Percentiles rank a stretch among this genome's conserved stretches.
These are phyloP conservation scores for Phaeosphaeriaceae sp. DNA, from an alignment of 2,329 filamentous ascomycete species.

Conservation along the genomic window DNA sequence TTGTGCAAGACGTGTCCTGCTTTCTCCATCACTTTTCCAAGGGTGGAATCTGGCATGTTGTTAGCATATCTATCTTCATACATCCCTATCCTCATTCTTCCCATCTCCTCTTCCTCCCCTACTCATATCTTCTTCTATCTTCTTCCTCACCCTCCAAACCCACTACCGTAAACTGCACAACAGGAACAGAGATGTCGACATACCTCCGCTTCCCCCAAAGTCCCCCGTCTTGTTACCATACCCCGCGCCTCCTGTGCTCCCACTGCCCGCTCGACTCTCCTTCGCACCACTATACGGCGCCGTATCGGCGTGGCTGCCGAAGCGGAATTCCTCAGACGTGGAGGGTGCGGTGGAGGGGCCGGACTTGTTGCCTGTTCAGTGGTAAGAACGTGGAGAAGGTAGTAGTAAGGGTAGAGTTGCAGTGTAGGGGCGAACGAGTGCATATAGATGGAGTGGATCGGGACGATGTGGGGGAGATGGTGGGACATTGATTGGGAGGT, in stretches of 20 bases:
- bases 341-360: slow-evolving; percentile 12
- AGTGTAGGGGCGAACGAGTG: too few relatives aligned
- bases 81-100: neutral
- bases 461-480: too few relatives aligned
- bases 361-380: slow-evolving; percentile 47
- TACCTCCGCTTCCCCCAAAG: slow-evolving; percentile 23
- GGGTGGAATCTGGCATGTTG: slow-evolving; percentile 51
- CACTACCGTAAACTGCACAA: too few relatives aligned
- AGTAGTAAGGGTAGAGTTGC: too few relatives aligned
- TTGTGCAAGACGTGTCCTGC: slow-evolving; percentile 59
- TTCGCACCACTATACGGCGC: slow-evolving; percentile 29
- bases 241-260: slow-evolving; percentile 44
- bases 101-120: neutral
- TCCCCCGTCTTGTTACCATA: slow-evolving; percentile 50
- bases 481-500: too few relatives aligned
- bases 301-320: slow-evolving; percentile 27
- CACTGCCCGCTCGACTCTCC: slow-evolving; percentile 35
- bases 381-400: too few relatives aligned
- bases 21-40: slow-evolving; percentile 68
- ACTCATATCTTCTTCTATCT: too few relatives aligned
- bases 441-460: too few relatives aligned
- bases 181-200: slow-evolving; percentile 4
- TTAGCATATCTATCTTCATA: slow-evolving; percentile 1
- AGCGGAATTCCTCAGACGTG: slow-evolving; percentile 24
- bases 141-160: too few relatives aligned